Evolutionary conservation across 208 protist species (phyloP), one percentile per base, ranked within the genome.

Genomic region (Endotrypanum monterogeii): DNA sequence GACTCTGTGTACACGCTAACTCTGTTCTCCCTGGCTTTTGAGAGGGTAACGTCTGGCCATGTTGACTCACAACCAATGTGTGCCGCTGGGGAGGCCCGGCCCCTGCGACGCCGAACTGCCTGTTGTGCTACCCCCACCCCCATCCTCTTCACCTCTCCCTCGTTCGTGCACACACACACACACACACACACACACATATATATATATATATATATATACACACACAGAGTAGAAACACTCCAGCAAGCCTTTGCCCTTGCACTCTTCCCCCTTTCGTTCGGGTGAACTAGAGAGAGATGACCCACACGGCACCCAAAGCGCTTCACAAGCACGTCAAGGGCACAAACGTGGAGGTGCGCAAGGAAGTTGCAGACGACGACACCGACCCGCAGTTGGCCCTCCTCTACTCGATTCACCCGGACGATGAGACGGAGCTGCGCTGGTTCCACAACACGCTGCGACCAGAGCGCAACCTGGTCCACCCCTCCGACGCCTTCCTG

Each of bases 311-410:
- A 12, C 71, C 67, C 32, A 70, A 81, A 46, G 60, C 75, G 54
- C 76, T 85, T 65, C 76, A 85, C 56, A 94, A 94, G 74, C 63
- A 69, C 65, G 76, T 95, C 25, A 93, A 89, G 66, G 88, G 86
- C 57, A 95, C 88, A 37, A 95, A 95, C 78, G 89, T 95, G 37
- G 74, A 89, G 50, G 83, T 93, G 28, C 77, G 85, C 57, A 93
- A 93, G 58, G 78, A 69, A 60, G 68, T 73, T 55, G 60, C 67
- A 18, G 83, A 89, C 68, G 88, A 81, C 37, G 58, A 84, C 37
- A 62, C 79, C 51, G 83, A 95, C 66, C 56, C 72, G 23, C 57
- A 56, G 35, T 74, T 83, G 28, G 76, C 79, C 9, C 74, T 92
- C 25, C 73, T 96, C 25, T 76, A 93, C 81, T 69, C 80, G 57